These are phyloP conservation scores for Kingdonia uniflora DNA, from an alignment of 164 flowering plant species.

Conservation along the genomic window DNA sequence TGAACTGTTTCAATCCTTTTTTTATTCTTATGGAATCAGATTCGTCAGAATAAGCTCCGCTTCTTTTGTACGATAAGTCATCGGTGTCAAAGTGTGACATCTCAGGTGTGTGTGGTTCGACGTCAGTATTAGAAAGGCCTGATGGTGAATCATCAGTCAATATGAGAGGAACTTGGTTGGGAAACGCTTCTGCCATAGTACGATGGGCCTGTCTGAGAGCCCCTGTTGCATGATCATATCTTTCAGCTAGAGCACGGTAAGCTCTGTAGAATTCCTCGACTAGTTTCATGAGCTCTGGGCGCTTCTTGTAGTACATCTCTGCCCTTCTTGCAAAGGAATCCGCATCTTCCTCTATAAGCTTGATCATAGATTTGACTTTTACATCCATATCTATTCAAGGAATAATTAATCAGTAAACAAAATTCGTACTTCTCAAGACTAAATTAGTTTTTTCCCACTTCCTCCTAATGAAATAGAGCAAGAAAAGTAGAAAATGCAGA, in stretches of 20 bases:
- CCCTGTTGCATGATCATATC: constrained; percentile 85
- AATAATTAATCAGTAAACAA: not conserved
- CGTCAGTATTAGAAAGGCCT: too few relatives aligned
- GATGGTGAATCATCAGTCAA: constrained; percentile 45
- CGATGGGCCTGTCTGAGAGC: constrained; percentile 87
- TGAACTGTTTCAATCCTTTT: constrained; percentile 51
- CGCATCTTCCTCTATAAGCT: constrained; percentile 97
- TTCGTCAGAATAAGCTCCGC: constrained; percentile 41
- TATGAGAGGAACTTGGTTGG: constrained; percentile 50
- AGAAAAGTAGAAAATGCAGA: too few relatives aligned
- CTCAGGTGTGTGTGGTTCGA: too few relatives aligned
- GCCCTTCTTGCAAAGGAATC: constrained; percentile 97
- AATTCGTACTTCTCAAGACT: too few relatives aligned
- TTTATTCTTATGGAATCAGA: constrained; percentile 19
- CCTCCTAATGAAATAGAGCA: too few relatives aligned
- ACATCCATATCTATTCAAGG: constrained; percentile 69
- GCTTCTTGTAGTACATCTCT: constrained; percentile 96
- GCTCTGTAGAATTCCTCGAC: constrained; percentile 94
- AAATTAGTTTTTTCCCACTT: too few relatives aligned
- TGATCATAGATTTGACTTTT: constrained; percentile 92
- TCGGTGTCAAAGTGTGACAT: constrained; percentile 31
- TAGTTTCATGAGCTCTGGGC: constrained; percentile 93
- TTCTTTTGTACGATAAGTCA: constrained; percentile 35
- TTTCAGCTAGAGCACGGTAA: constrained; percentile 91
- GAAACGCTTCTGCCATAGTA: constrained; percentile 75